Evolutionary conservation across 2,329 filamentous ascomycete species (phyloP), one percentile per base, ranked within the genome.

Genomic region (Sporothrix sp.): DNA sequence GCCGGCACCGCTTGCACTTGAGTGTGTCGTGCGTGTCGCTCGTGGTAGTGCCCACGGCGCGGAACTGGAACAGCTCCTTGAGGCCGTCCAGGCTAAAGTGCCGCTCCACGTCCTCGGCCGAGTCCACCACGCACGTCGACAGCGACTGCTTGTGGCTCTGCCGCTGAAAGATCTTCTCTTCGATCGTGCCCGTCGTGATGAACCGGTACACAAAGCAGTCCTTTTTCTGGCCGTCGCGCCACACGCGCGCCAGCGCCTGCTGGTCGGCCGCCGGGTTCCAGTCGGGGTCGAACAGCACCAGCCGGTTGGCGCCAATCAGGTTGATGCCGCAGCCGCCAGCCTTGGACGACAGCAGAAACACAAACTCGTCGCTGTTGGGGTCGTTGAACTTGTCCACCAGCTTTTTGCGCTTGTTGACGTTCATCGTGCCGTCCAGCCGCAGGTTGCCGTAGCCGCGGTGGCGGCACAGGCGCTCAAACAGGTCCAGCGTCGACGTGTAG

Each of bases 191-290:
- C 0, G 94, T 97, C 0, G 90, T 87, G 60, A 98, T 98, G 70
- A 98, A 98, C n/a, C 93, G 86, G 66, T 98, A 98, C 14, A 98
- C 93, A 61, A 98, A 98, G 63, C 93, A 98, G 62, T 98, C 93
- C 64, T 98, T 98, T 75, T 94, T 97, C 67, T 98, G 93, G 0
- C 93, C 93, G 61, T 98, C 93, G 74, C 93, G 87, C 93, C 93
- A 98, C 18, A 98, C 93, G 72, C 93, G 86, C 32, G 93, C 93
- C 27, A 98, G 77, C 4, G 93, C 93, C 69, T 98, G 93, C 66
- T 98, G 93, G 62, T 98, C 93, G 1, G 93, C 90, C 3, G 93
- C 93, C 1, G 93, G 93, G 61, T 98, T 98, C 93, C 93, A 98
- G 66, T 93, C 87, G 0, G 93, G 93, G 59, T 98, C 93, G 64